A percentile compares a stretch with the other conserved stretches of the same genome.
Evolutionary conservation across 2,329 filamentous ascomycete genomes (phyloP).

Genomic region (Colletotrichum karsti): DNA sequence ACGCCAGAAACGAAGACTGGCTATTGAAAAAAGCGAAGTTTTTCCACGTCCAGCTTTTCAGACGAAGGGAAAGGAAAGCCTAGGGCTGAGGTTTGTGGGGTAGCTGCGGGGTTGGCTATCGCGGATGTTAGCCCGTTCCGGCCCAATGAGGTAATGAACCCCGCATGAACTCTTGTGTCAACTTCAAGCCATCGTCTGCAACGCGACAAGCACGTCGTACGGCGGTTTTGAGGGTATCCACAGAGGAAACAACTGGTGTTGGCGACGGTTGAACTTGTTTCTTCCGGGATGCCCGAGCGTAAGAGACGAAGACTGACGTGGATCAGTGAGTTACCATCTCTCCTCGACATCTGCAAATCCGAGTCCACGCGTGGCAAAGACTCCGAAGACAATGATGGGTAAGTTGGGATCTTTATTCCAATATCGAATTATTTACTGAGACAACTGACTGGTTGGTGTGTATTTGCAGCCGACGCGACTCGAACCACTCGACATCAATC

Average conservation of each 20-base stretch:
- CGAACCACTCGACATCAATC: background rate
- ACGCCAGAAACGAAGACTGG: too few species aligned
- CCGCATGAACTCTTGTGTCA: background rate
- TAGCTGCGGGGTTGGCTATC: background rate
- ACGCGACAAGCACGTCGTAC: too few species aligned
- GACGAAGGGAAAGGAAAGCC: too few species aligned
- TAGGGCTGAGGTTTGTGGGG: background rate
- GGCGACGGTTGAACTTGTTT: fast-evolving
- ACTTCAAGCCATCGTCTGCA: too few species aligned
- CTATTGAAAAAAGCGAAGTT: too few species aligned
- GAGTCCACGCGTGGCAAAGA: background rate
- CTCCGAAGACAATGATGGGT: background rate
- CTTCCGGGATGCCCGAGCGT: slow-evolving; percentile 1
- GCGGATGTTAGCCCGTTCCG: background rate
- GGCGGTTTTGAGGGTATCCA: background rate
- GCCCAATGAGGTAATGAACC: background rate
- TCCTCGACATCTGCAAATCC: background rate
- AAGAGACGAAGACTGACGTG: background rate
- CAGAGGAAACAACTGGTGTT: background rate
- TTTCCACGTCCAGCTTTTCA: too few species aligned
- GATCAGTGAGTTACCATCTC: slow-evolving; percentile 5
- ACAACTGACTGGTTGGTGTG: background rate
- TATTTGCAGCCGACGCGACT: background rate
- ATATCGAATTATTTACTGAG: too few species aligned
- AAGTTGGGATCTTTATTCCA: fast-evolving